A percentile compares a stretch with the other conserved stretches of the same genome.
Evolutionary conservation across 2,329 filamentous ascomycete genomes (phyloP).

Genomic region (Dothideomycetes sp.): DNA sequence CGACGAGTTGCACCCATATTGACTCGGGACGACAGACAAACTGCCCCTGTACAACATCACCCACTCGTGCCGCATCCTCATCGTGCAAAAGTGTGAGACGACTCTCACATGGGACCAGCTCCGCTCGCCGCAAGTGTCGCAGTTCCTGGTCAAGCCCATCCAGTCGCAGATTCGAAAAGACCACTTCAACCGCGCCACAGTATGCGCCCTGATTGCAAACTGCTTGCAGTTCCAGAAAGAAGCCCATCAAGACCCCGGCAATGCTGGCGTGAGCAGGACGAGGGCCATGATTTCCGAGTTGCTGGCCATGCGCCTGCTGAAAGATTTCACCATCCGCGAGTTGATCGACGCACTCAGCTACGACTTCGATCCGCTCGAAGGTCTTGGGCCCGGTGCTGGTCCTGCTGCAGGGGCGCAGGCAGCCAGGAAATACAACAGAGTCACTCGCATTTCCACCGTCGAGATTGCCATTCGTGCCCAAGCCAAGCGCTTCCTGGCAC

Average conservation of each 20-base stretch:
- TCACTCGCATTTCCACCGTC: constrained; percentile 75
- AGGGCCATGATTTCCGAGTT: constrained; percentile 84
- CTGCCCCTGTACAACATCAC: constrained; percentile 85
- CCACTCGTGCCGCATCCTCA: constrained; percentile 76
- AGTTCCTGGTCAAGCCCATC: constrained; percentile 92
- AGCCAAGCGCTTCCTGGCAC: constrained; percentile 83
- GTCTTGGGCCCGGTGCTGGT: constrained; percentile 41
- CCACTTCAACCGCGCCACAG: constrained; percentile 75
- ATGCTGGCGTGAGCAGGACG: constrained; percentile 73
- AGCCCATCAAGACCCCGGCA: constrained; percentile 69
- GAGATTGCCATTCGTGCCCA: constrained; percentile 90
- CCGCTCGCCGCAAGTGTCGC: constrained; percentile 88
- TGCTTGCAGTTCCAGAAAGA: constrained; percentile 91
- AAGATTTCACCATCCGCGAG: constrained; percentile 81
- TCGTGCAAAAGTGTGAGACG: constrained; percentile 80
- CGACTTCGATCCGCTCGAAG: constrained; percentile 88
- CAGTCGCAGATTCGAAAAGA: constrained; percentile 76
- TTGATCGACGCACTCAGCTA: constrained; percentile 91
- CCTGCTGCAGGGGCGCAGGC: no score
- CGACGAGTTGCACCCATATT: neutral
- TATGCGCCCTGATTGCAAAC: constrained; percentile 89
- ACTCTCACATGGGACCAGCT: constrained; percentile 91
- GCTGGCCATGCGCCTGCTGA: constrained; percentile 77
- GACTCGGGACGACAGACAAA: constrained; percentile 49
- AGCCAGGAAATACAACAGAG: constrained; percentile 44